phyloP scores from a whole-genome alignment of 768 basidiomycete genomes.

The Termitomyces sp. region DNA sequence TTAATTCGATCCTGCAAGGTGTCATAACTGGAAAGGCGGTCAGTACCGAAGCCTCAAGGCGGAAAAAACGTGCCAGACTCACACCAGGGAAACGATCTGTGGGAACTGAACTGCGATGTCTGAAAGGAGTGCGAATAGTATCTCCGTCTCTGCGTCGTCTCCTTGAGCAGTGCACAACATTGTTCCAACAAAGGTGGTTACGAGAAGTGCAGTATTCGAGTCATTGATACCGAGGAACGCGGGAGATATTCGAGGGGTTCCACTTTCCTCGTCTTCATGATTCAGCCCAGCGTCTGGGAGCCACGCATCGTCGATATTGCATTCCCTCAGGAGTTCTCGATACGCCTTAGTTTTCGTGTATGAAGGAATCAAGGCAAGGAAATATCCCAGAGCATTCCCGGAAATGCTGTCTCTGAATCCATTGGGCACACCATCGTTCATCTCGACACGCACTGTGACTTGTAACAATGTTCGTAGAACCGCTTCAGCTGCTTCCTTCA shows the following conservation, averaged over 20 bases:
- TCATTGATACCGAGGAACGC: constrained; percentile 61
- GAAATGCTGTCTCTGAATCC: constrained; percentile 40
- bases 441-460: constrained; percentile 47
- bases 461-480: constrained; percentile 59
- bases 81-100: constrained; percentile 70
- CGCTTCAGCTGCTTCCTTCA: constrained; percentile 56
- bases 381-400: constrained; percentile 67
- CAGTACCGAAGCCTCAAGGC: constrained; percentile 6
- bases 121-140: constrained; percentile 71
- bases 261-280: constrained; percentile 32
- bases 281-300: constrained; percentile 33
- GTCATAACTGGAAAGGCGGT: constrained; percentile 51
- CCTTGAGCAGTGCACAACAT: constrained; percentile 73
- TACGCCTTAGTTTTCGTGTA: constrained; percentile 55
- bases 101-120: constrained; percentile 66
- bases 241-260: constrained; percentile 49
- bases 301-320: constrained; percentile 45
- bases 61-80: constrained; percentile 27
- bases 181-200: constrained; percentile 68
- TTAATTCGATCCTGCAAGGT: constrained; percentile 70
- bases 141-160: constrained; percentile 77
- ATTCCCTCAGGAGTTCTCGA: constrained; percentile 57
- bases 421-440: constrained; percentile 25
- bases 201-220: constrained; percentile 59
- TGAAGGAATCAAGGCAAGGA: constrained; percentile 70